Evolutionary conservation across 2,329 filamentous ascomycete genomes (phyloP).

Genomic region (Paecilomyces variotii): DNA sequence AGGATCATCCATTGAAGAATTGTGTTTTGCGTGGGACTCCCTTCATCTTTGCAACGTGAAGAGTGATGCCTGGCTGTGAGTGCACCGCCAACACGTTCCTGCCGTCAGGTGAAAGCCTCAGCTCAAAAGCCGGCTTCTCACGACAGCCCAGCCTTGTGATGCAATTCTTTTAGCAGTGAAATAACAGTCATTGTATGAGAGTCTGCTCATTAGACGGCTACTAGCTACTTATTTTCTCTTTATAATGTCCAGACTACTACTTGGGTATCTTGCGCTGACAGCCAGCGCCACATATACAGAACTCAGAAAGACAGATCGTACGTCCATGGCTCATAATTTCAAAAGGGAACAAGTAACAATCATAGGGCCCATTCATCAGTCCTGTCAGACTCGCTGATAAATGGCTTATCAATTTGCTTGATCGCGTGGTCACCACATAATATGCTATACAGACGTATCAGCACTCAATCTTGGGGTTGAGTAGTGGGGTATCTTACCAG

Average conservation of each 20-base stretch:
- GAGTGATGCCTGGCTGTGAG: not conserved
- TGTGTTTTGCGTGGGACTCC: not conserved
- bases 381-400: conserved; percentile 67
- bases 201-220: not conserved
- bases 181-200: not conserved
- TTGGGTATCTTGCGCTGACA: not conserved
- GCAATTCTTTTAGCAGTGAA: not conserved
- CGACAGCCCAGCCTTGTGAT: not conserved
- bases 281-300: not conserved
- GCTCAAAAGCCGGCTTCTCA: not conserved
- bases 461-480: not conserved
- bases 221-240: not conserved
- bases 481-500: conserved; percentile 55
- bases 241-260: not conserved
- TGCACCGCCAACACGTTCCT: not conserved
- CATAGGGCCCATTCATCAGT: conserved; percentile 70
- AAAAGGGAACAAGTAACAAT: conserved; percentile 6
- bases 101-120: not conserved
- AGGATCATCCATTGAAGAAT: not conserved
- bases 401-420: conserved; percentile 88
- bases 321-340: not conserved
- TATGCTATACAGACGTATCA: conserved; percentile 51
- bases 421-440: conserved; percentile 93
- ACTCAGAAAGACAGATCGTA: not conserved
- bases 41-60: not conserved